Conservation (phyloP, 495 filamentous ascomycete genomes). For the Geopyxis carbonaria region DNA sequence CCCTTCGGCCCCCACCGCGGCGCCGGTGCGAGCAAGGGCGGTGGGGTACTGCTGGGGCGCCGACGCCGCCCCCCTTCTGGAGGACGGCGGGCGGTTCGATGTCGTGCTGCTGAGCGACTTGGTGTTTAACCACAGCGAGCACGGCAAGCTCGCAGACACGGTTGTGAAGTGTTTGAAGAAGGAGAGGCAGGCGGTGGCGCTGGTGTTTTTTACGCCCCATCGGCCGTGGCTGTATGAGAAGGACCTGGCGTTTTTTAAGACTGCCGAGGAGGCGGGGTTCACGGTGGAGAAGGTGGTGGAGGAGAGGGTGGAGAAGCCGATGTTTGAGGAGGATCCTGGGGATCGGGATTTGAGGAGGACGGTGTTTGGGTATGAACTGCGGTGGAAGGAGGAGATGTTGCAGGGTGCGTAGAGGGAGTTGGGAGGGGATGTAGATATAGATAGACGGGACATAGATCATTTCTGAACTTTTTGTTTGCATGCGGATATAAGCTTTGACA, state of each 20-base stretch:
- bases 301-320: conserved; percentile 58
- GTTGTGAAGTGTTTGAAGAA: conserved; percentile 45
- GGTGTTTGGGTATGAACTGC: conserved; percentile 62
- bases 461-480: too few relatives aligned
- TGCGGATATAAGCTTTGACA: too few relatives aligned
- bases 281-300: conserved; percentile 61
- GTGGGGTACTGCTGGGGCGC: conserved; percentile 73
- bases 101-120: conserved; percentile 72
- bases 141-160: conserved; percentile 53
- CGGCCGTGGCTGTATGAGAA: conserved; percentile 72
- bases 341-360: conserved; percentile 59
- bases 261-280: conserved; percentile 50
- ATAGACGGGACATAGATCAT: too few relatives aligned
- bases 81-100: conserved; percentile 42
- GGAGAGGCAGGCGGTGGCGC: conserved; percentile 38
- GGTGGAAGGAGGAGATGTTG: conserved; percentile 25
- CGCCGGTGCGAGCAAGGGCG: conserved; percentile 23
- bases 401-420: background rate
- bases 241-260: conserved; percentile 72
- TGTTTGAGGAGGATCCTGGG: conserved; percentile 79
- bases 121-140: conserved; percentile 76
- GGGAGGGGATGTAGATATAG: too few relatives aligned
- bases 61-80: conserved; percentile 1
- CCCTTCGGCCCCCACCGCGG: conserved; percentile 21
- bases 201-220: conserved; percentile 89